Percentiles rank a stretch among this genome's conserved stretches.
Conservation (phyloP, 2,329 filamentous ascomycete species). For the Colletotrichum brevisporum region DNA sequence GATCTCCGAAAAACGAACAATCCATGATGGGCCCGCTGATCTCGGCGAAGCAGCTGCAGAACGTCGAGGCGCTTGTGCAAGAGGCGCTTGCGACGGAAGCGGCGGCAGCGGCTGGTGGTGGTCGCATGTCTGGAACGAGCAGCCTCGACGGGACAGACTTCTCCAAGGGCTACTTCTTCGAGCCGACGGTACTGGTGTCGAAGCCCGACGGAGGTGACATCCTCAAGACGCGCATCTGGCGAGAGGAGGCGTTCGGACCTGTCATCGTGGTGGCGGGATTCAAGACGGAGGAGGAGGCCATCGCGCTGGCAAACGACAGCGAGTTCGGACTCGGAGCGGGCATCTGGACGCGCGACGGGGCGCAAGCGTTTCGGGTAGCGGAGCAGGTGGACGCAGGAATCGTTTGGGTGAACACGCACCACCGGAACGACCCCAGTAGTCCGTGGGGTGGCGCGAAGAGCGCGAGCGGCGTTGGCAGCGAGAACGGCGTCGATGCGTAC, state of each 20-base stretch:
- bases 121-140: slow-evolving; percentile 62
- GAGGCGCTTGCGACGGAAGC: slow-evolving; percentile 71
- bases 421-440: slow-evolving; percentile 79
- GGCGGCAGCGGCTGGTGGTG: slow-evolving; percentile 60
- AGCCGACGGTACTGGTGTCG: slow-evolving; percentile 78
- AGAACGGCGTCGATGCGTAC: slow-evolving; percentile 78
- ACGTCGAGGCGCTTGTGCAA: slow-evolving; percentile 76
- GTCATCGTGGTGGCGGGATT: slow-evolving; percentile 84
- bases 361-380: slow-evolving; percentile 80
- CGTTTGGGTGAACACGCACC: slow-evolving; percentile 73
- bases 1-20: slow-evolving; percentile 66
- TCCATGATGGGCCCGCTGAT: slow-evolving; percentile 77
- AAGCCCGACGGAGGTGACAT: slow-evolving; percentile 68
- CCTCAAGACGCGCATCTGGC: slow-evolving; percentile 80
- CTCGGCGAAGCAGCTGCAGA: slow-evolving; percentile 72
- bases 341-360: slow-evolving; percentile 82
- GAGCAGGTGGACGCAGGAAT: slow-evolving; percentile 78
- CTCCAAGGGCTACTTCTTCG: slow-evolving; percentile 79
- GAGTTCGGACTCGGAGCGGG: slow-evolving; percentile 84
- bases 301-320: slow-evolving; percentile 79
- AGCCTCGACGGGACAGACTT: slow-evolving; percentile 66
- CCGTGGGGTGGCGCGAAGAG: slow-evolving; percentile 77
- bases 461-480: slow-evolving; percentile 77
- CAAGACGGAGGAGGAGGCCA: slow-evolving; percentile 78
- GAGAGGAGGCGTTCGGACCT: slow-evolving; percentile 87